Base-by-base conservation (phyloP, 192 early-diverging fungal species). In the Gaertneriomyces sp. region DNA sequence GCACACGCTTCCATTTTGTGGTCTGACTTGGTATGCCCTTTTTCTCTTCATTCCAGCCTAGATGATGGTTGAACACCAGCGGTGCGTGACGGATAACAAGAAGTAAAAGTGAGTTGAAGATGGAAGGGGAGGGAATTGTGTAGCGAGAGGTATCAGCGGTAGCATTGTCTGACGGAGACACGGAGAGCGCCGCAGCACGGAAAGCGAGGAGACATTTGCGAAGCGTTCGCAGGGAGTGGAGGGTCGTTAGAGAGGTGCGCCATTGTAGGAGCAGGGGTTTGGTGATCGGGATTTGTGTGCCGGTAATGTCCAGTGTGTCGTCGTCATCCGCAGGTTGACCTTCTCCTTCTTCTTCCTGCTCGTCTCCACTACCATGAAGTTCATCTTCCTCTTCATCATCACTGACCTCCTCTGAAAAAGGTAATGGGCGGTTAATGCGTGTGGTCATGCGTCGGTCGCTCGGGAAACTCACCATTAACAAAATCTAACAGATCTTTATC, bases 61-160 rank as follows among this genome's bases (percentile, higher is more conserved):
- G 73, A 53, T 93, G 83, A 68, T 89, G 82, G 47, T 83, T 78
- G 47, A 98, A 85, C 3, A 87, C 87, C 1, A 63, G 64, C 12
- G 89, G 89, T 6, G 84, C 82, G 44, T 86, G 72, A 66, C 87
- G 88, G 64, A 96, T 68, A 20, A 89, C 78, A 8, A 87, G 76
- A 19, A 91, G 83, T 39, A 96, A 71, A 5, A 94, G 78, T 74
- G 86, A 86, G 76, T 93, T 93, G 81, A 92, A 93, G 12, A 93
- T 68, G 10, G 73, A 54, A 4, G 59, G 73, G 43, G 74, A 82
- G 64, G 85, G 86, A 64, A 96, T 87, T 69, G 85, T 90, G 79
- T 88, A 93, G 4, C 81, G 64, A 7, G 46, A 67, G 0, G 71
- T 73, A 61, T 91, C 87, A 44, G 89, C 85, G 77, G 91, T 80